Percentiles rank a stretch among this genome's conserved stretches.
Conservation (phyloP, 352 stramenopile genomes). For the Phytophthora fragariaefolia region DNA sequence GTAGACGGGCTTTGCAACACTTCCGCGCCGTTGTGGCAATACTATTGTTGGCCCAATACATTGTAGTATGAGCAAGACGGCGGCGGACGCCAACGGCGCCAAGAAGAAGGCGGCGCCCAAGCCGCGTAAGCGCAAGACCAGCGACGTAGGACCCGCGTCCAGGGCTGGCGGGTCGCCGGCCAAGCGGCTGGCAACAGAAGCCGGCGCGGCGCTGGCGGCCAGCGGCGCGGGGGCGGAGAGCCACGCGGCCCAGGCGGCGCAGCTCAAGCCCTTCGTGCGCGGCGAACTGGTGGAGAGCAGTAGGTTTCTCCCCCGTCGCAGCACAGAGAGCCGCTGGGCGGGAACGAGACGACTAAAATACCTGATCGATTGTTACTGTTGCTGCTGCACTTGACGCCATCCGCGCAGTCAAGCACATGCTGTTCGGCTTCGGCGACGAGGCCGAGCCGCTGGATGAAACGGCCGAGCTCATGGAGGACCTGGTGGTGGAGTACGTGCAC, state of each 20-base stretch:
- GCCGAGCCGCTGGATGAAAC: slow-evolving; percentile 74
- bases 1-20: background rate
- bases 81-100: slow-evolving; percentile 17
- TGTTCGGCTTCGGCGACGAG: slow-evolving; percentile 89
- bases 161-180: slow-evolving; percentile 44
- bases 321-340: background rate
- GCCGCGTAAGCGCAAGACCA: slow-evolving; percentile 77
- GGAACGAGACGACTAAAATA: slow-evolving; percentile 14
- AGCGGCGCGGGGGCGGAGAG: slow-evolving; percentile 17
- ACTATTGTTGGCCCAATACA: slow-evolving; percentile 1
- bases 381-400: no score
- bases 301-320: slow-evolving; percentile 44
- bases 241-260: slow-evolving; percentile 22
- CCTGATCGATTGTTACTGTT: background rate
- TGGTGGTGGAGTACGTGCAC: slow-evolving; percentile 84
- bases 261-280: slow-evolving; percentile 78
- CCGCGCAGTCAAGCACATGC: slow-evolving; percentile 86
- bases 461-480: slow-evolving; percentile 85
- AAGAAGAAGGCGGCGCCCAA: slow-evolving; percentile 84
- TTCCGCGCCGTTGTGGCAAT: background rate
- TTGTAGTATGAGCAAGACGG: slow-evolving; percentile 57
- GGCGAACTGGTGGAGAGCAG: slow-evolving; percentile 84
- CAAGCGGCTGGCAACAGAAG: slow-evolving; percentile 37
- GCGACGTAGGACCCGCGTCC: slow-evolving; percentile 48
- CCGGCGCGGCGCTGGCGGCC: background rate